Percentiles rank a stretch among this genome's conserved stretches.
phyloP scores from a whole-genome alignment of 2,329 filamentous ascomycete genomes.

The Triangularia verruculosa region DNA sequence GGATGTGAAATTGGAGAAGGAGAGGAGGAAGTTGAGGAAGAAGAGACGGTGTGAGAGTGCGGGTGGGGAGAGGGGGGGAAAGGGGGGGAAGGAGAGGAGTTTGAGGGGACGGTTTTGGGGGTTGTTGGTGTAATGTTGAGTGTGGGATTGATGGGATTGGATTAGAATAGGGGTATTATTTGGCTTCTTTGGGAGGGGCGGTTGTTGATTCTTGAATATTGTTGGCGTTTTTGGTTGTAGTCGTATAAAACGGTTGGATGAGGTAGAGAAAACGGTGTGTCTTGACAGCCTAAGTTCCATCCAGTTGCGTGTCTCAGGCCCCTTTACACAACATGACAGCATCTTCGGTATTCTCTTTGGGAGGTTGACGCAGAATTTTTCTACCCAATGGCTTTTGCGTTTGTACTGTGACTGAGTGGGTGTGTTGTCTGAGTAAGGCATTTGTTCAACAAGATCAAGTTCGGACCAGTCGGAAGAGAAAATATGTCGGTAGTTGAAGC shows the following conservation, averaged over 20 bases:
- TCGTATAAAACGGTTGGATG: too few species aligned
- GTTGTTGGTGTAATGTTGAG: neutral
- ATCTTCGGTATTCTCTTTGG: neutral
- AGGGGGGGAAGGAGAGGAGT: neutral
- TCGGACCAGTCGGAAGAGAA: neutral
- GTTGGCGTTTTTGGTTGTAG: too few species aligned
- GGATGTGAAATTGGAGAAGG: neutral
- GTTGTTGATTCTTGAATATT: too few species aligned
- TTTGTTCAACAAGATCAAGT: neutral
- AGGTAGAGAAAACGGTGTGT: neutral
- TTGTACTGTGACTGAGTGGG: neutral
- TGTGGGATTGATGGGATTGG: neutral
- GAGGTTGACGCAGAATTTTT: too few species aligned
- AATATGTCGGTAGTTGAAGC: neutral
- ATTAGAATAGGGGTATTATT: neutral
- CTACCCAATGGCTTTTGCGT: too few species aligned
- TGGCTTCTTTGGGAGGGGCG: too few species aligned
- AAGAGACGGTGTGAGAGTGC: neutral
- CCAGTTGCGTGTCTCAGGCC: neutral
- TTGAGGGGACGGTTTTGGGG: neutral
- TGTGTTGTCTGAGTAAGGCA: neutral
- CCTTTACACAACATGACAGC: neutral
- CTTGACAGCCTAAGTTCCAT: neutral
- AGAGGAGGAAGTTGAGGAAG: neutral
- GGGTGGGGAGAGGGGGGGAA: neutral